A percentile compares a stretch with the other conserved stretches of the same genome.
phyloP scores from a whole-genome alignment of 192 early-diverging fungal genomes.

The Gigaspora rosea region DNA sequence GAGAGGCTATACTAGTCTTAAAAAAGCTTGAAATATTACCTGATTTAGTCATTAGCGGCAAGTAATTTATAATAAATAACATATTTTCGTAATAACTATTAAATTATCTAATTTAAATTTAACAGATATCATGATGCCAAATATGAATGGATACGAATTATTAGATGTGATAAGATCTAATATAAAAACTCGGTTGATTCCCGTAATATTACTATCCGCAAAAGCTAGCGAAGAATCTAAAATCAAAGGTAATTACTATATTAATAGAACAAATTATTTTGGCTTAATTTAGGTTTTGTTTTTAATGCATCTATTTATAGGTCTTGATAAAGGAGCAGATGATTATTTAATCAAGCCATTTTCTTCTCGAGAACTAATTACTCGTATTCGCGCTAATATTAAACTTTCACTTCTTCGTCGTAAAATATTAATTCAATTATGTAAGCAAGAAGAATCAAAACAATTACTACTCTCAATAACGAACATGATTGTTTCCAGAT shows the following conservation, averaged over 20 bases:
- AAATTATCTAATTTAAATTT: background rate
- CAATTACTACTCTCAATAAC: conserved; percentile 43
- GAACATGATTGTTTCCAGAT: conserved; percentile 25
- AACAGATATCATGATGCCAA: too few relatives aligned
- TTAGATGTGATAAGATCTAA: too few relatives aligned
- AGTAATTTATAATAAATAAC: background rate
- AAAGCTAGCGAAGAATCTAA: conserved; percentile 48
- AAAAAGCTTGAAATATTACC: background rate
- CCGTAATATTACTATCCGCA: conserved; percentile 40
- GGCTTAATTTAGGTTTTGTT: too few relatives aligned
- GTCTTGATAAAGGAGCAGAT: conserved; percentile 48
- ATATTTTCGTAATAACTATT: conserved; percentile 21
- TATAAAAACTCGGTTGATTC: too few relatives aligned
- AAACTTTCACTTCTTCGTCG: too few relatives aligned
- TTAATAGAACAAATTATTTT: too few relatives aligned
- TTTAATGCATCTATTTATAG: background rate
- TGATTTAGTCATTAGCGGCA: conserved; percentile 45
- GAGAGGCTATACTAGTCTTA: conserved; percentile 38
- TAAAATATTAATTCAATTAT: conserved; percentile 25
- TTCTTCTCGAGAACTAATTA: too few relatives aligned
- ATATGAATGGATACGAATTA: too few relatives aligned
- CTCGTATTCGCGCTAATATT: too few relatives aligned
- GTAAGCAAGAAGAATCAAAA: conserved; percentile 41
- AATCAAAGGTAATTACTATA: too few relatives aligned
- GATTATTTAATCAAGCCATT: too few relatives aligned